phyloP scores from a whole-genome alignment of 768 basidiomycete species.

The Hypholoma sublateritium region DNA sequence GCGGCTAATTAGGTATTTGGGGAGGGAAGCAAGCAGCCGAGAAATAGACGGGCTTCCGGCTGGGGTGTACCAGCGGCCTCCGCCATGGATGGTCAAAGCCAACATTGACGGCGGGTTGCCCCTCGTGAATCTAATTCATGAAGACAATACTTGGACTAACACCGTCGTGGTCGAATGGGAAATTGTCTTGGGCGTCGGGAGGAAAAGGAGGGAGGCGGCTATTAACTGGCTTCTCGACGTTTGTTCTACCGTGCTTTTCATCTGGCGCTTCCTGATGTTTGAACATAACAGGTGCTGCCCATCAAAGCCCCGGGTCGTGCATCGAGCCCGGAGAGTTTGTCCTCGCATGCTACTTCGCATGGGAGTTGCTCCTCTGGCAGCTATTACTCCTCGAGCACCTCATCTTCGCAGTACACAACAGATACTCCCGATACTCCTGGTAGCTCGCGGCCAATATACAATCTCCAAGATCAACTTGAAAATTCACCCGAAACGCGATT shows the following conservation, averaged over 20 bases:
- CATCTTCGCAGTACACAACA: slow-evolving; percentile 3
- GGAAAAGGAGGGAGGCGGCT: slow-evolving; percentile 14
- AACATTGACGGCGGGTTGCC: neutral
- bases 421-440: neutral
- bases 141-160: neutral
- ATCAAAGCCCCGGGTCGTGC: slow-evolving; percentile 8
- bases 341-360: neutral
- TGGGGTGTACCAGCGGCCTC: slow-evolving; percentile 5
- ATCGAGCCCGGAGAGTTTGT: neutral
- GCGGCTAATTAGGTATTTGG: slow-evolving; percentile 39
- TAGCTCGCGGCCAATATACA: slow-evolving; percentile 10
- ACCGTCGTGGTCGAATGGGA: neutral
- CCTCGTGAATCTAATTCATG: too few species aligned
- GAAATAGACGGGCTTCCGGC: slow-evolving; percentile 32
- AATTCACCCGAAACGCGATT: slow-evolving; percentile 61
- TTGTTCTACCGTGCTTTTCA: slow-evolving; percentile 13
- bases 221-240: slow-evolving; percentile 40
- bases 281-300: slow-evolving; percentile 17
- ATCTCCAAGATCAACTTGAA: slow-evolving; percentile 54
- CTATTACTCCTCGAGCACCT: neutral
- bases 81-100: neutral
- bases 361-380: neutral
- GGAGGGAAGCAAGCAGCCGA: slow-evolving; percentile 38
- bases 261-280: slow-evolving; percentile 1
- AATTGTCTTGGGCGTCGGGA: slow-evolving; percentile 18